Percentiles rank a stretch among this genome's conserved stretches.
phyloP scores from a whole-genome alignment of 164 flowering plant species.

The Magnolia sinica region DNA sequence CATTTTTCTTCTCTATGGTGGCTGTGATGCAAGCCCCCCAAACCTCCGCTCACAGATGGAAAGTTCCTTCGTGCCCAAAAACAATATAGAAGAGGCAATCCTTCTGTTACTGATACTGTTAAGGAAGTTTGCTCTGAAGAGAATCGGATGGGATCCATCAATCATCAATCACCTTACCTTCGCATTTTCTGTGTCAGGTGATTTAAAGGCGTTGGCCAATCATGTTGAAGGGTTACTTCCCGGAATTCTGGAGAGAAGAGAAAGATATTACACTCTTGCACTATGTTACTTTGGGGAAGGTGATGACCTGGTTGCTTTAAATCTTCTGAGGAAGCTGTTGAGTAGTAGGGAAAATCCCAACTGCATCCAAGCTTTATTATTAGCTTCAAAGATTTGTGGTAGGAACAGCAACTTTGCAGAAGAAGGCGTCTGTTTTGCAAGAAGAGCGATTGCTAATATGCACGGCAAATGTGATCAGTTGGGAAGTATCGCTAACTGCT shows the following conservation, averaged over 20 bases:
- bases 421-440: conserved; percentile 60
- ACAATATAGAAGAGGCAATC: conserved; percentile 87
- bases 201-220: conserved; percentile 44
- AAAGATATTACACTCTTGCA: conserved; percentile 52
- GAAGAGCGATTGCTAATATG: conserved; percentile 29
- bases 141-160: conserved; percentile 75
- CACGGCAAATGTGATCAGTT: conserved; percentile 42
- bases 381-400: conserved; percentile 78
- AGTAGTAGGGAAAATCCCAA: conserved; percentile 44
- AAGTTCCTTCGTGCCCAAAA: conserved; percentile 72
- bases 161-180: conserved; percentile 74
- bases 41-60: conserved; percentile 74
- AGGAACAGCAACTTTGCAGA: conserved; percentile 36
- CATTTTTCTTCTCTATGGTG: conserved; percentile 77
- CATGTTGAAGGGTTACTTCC: conserved; percentile 73
- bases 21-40: conserved; percentile 77
- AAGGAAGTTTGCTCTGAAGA: conserved; percentile 41
- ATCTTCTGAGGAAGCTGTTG: conserved; percentile 56
- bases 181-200: conserved; percentile 73
- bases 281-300: conserved; percentile 84
- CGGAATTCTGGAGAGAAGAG: conserved; percentile 46
- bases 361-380: conserved; percentile 41
- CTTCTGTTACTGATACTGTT: conserved; percentile 67
- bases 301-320: conserved; percentile 53
- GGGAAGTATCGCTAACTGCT: conserved; percentile 46